Evolutionary conservation across 176 grass and related monocot genomes (phyloP), one percentile per base, ranked within the genome.

Genomic region (Microstegium vimineum): DNA sequence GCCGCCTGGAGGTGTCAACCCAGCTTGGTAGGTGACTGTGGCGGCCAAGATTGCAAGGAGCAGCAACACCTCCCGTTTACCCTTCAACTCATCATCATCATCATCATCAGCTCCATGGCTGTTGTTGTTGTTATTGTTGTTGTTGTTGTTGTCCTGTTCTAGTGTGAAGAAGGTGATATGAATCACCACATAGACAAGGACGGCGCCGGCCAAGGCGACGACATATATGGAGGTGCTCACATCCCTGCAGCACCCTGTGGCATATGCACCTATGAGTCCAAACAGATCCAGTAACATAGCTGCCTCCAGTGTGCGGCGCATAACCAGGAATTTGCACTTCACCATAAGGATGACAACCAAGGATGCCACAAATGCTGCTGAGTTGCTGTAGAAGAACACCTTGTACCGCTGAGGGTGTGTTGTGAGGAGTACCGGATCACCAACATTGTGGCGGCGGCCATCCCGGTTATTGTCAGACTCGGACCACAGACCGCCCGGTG

Each of bases 401-500:
- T n/a, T 57, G 77, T 87, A 87, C 7, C 84, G 84, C 22, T 0
- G 22, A 15, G 71, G 71, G n/a, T 42, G 73, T 20, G 33, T 74
- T 59, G 74, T 59, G 0, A 49, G 42, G 15, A 87, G 69, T 3
- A 73, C 18, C 2, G 14, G 64, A 43, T 46, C 13, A 16, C 45
- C 45, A 9, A 46, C 14, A 13, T 46, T 46, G 16, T 46, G 45
- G n/a, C n/a, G n/a, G n/a, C n/a, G n/a, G 45, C 13, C 45, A 16
- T 46, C 45, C 14, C 0, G 14, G 14, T 46, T 46, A 4, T n/a
- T n/a, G n/a, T n/a, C n/a, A n/a, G n/a, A n/a, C n/a, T 46, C 45
- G 15, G 45, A 16, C 91, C 87, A 90, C 9, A 93, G 15, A 28
- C 91, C 81, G 2, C 91, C 91, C 1, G 91, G 91, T 8, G 87